Conservation (phyloP, 108 stramenopile genomes). For the Pseudonitzschia pungens region DNA sequence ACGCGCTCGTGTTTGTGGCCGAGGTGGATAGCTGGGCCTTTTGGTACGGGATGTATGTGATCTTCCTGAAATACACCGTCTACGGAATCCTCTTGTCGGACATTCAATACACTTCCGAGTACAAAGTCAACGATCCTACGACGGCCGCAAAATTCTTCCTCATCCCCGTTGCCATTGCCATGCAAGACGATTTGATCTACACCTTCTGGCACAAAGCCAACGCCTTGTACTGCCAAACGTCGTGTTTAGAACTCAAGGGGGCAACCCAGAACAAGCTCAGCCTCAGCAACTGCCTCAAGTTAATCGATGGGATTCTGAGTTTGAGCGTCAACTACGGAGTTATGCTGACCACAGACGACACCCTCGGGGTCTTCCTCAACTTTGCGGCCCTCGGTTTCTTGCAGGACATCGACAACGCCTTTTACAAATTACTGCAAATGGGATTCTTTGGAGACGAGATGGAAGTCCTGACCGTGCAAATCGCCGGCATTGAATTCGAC, state of each 20-base stretch:
- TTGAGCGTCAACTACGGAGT: slow-evolving; percentile 44
- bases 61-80: neutral
- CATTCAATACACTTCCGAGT: neutral
- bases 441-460: slow-evolving; percentile 29
- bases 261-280: slow-evolving; percentile 7
- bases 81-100: neutral
- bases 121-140: neutral
- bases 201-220: slow-evolving; percentile 5
- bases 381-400: slow-evolving; percentile 71
- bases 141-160: slow-evolving; percentile 7
- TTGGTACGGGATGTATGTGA: neutral
- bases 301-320: slow-evolving; percentile 14
- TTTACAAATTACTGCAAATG: slow-evolving; percentile 42
- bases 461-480: neutral
- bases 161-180: slow-evolving; percentile 10
- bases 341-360: slow-evolving; percentile 43
- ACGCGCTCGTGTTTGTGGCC: slow-evolving; percentile 8
- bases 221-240: neutral
- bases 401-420: slow-evolving; percentile 57
- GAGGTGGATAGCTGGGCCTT: neutral
- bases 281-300: neutral
- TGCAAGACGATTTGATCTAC: slow-evolving; percentile 22
- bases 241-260: neutral
- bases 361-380: slow-evolving; percentile 55
- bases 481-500: neutral